These are phyloP conservation scores for Lentithecium fluviatile DNA, from an alignment of 495 filamentous ascomycete genomes.

Conservation along the genomic window DNA sequence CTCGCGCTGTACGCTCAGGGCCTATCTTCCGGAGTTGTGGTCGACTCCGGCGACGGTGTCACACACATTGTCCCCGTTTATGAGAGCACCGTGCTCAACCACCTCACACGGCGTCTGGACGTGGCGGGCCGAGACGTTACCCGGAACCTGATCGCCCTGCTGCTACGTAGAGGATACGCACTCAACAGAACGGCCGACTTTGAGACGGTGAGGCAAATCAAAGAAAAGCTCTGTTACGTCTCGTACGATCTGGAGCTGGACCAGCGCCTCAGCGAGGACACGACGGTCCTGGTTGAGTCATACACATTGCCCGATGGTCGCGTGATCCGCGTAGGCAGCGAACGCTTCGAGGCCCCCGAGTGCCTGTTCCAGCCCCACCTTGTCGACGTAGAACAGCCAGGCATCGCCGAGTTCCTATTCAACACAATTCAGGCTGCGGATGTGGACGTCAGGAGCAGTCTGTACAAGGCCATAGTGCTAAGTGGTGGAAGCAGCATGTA, in stretches of 20 bases:
- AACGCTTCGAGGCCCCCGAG: conserved; percentile 96
- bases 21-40: conserved; percentile 92
- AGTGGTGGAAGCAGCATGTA: conserved; percentile 99
- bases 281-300: conserved; percentile 93
- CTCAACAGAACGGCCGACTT: conserved; percentile 98
- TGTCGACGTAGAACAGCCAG: conserved; percentile 95
- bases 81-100: conserved; percentile 94
- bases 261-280: conserved; percentile 93
- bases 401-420: conserved; percentile 95
- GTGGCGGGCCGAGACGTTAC: conserved; percentile 97
- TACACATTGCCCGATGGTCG: conserved; percentile 96
- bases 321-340: conserved; percentile 90
- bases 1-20: conserved; percentile 97
- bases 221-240: conserved; percentile 95
- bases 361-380: conserved; percentile 98
- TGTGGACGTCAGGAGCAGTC: conserved; percentile 85
- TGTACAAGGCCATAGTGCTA: conserved; percentile 97
- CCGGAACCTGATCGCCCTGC: conserved; percentile 90
- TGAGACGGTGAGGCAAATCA: conserved; percentile 98
- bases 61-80: conserved; percentile 98
- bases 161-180: conserved; percentile 92
- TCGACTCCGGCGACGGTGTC: conserved; percentile 96
- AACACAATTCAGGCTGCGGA: conserved; percentile 97
- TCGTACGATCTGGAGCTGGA: conserved; percentile 97
- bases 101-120: conserved; percentile 88